phyloP scores from a whole-genome alignment of 345 rosid species.

The Acer yangbiense region DNA sequence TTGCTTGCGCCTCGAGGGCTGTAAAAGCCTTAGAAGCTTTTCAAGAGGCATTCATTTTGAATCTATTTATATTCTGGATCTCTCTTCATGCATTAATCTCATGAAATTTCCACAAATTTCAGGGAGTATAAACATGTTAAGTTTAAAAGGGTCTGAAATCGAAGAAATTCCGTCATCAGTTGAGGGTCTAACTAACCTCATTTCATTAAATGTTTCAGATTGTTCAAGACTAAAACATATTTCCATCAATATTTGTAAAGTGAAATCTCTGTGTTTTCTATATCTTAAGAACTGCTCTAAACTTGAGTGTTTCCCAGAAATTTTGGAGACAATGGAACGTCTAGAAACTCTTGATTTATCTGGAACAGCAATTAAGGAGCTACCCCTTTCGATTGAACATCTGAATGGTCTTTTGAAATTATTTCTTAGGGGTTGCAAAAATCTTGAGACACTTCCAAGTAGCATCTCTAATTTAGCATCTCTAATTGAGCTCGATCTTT shows the following conservation, averaged over 20 bases:
- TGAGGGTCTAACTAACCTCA: background rate
- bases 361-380: conserved; percentile 32
- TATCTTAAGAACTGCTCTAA: conserved; percentile 2
- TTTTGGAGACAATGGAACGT: conserved; percentile 25
- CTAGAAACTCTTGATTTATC: conserved; percentile 15
- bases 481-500: background rate
- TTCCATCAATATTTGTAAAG: background rate
- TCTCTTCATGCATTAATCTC: background rate
- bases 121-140: background rate
- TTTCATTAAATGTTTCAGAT: background rate
- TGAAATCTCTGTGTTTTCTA: background rate
- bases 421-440: conserved; percentile 28
- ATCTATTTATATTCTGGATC: background rate
- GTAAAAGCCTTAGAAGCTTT: conserved; percentile 25
- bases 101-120: background rate
- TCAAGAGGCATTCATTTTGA: conserved; percentile 20
- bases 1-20: conserved; percentile 29
- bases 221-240: conserved; percentile 5
- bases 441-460: conserved; percentile 28
- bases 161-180: background rate
- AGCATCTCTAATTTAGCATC: conserved; percentile 13
- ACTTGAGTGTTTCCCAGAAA: conserved; percentile 20
- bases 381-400: conserved; percentile 30
- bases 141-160: background rate
- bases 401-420: conserved; percentile 21